Percentiles rank a stretch among this genome's conserved stretches.
Conservation (phyloP, 208 protist species). For the Vickermania spadyakhi region DNA sequence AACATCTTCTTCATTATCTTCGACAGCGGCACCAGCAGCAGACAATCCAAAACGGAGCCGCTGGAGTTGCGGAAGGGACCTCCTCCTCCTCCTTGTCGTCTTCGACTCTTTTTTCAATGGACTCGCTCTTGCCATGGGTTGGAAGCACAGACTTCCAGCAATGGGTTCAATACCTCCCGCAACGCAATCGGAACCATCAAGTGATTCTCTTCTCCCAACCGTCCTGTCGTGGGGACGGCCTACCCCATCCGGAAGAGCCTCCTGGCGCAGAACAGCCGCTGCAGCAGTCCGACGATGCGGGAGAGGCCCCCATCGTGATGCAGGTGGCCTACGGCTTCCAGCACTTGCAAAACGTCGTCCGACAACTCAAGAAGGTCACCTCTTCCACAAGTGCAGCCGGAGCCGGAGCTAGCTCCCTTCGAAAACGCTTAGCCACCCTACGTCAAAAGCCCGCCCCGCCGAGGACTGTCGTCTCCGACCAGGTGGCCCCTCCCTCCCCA, state of each 20-base stretch:
- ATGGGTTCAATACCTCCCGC: constrained; percentile 36
- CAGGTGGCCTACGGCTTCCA: constrained; percentile 96
- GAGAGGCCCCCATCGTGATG: constrained; percentile 20
- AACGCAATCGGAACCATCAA: constrained; percentile 62
- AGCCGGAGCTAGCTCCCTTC: not conserved
- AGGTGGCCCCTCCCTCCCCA: no score
- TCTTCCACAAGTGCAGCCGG: constrained; percentile 19
- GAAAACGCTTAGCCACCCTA: not conserved
- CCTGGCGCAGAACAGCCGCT: not conserved
- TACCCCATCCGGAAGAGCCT: not conserved
- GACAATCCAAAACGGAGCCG: constrained; percentile 1
- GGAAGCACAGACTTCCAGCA: not conserved
- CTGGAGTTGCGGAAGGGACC: not conserved
- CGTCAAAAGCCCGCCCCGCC: not conserved
- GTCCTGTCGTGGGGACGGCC: not conserved
- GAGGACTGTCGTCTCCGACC: not conserved
- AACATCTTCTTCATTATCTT: constrained; percentile 15
- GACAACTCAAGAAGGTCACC: constrained; percentile 61
- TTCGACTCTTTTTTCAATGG: constrained; percentile 3
- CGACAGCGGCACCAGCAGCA: not conserved
- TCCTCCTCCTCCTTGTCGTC: not conserved
- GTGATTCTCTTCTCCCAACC: constrained; percentile 1
- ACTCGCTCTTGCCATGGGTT: not conserved
- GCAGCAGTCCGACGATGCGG: no score
- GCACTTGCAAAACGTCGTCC: constrained; percentile 97